Percentiles rank a stretch among this genome's conserved stretches.
These are phyloP conservation scores for Podila minutissima DNA, from an alignment of 192 early-diverging fungal genomes.

Conservation along the genomic window DNA sequence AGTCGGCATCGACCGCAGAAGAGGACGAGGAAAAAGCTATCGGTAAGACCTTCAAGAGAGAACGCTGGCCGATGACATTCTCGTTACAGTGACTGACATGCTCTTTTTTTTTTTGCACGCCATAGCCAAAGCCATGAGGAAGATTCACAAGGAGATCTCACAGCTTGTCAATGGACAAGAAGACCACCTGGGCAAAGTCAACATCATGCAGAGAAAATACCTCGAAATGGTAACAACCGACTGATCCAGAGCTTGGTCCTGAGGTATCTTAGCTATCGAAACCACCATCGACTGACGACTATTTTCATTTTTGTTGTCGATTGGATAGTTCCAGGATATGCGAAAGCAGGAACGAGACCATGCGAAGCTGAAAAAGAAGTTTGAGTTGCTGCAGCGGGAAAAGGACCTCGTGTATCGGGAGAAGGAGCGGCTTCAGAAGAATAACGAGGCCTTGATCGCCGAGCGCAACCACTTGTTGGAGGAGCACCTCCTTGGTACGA, in stretches of 20 bases:
- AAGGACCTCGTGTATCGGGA: constrained; percentile 53
- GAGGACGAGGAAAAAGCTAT: constrained; percentile 70
- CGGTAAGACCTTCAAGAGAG: constrained; percentile 40
- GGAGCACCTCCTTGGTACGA: constrained; percentile 1
- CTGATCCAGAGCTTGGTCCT: background rate
- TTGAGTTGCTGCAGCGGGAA: constrained; percentile 61
- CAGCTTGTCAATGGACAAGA: constrained; percentile 59
- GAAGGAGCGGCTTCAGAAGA: constrained; percentile 16
- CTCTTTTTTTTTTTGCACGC: background rate
- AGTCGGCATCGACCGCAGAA: constrained; percentile 54
- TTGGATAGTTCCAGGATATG: constrained; percentile 64
- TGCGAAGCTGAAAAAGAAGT: constrained; percentile 54
- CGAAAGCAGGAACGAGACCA: constrained; percentile 66
- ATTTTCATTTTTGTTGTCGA: background rate
- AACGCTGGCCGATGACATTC: background rate
- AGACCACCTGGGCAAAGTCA: constrained; percentile 55
- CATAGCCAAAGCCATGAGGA: constrained; percentile 67
- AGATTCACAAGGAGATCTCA: constrained; percentile 63
- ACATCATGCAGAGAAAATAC: constrained; percentile 62
- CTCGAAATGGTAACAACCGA: constrained; percentile 63
- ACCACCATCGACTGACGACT: background rate
- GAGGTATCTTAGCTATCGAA: too few species aligned
- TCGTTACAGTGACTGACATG: background rate
- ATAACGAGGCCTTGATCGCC: constrained; percentile 6
- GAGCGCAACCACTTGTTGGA: constrained; percentile 8